Percentiles rank a stretch among this genome's conserved stretches.
Conservation (phyloP, 2,329 filamentous ascomycete species). For the Alternaria novae-zelandiae region DNA sequence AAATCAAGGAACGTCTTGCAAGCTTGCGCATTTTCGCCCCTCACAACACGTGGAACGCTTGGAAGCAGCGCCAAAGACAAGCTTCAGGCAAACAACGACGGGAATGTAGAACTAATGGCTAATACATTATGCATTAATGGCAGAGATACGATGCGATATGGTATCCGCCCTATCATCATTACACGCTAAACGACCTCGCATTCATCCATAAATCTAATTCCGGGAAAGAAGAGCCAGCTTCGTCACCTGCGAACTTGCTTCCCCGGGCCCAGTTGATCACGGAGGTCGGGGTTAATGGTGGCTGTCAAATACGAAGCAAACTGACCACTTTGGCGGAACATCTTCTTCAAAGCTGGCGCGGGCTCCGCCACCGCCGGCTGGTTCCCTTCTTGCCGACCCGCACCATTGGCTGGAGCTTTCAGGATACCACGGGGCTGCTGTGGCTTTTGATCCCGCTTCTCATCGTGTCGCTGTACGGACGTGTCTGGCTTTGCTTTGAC, state of each 20-base stretch:
- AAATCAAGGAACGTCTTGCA: background rate
- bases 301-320: slow-evolving; percentile 34
- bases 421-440: background rate
- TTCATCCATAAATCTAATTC: slow-evolving; percentile 1
- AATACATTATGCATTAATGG: slow-evolving; percentile 4
- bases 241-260: background rate
- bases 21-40: background rate
- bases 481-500: slow-evolving; percentile 59
- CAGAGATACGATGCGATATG: background rate
- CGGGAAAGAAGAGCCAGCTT: background rate
- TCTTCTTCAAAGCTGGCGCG: slow-evolving; percentile 21
- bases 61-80: background rate
- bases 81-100: background rate
- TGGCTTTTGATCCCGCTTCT: slow-evolving; percentile 9
- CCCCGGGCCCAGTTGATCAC: slow-evolving; percentile 12
- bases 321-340: slow-evolving; percentile 29
- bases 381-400: background rate
- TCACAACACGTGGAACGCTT: background rate
- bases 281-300: slow-evolving; percentile 35
- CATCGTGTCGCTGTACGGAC: slow-evolving; percentile 12
- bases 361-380: slow-evolving; percentile 10
- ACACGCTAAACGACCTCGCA: background rate
- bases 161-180: slow-evolving; percentile 1
- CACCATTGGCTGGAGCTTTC: background rate
- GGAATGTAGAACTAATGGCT: background rate